phyloP scores from a whole-genome alignment of 495 filamentous ascomycete species.

The Neurospora tetrasperma region DNA sequence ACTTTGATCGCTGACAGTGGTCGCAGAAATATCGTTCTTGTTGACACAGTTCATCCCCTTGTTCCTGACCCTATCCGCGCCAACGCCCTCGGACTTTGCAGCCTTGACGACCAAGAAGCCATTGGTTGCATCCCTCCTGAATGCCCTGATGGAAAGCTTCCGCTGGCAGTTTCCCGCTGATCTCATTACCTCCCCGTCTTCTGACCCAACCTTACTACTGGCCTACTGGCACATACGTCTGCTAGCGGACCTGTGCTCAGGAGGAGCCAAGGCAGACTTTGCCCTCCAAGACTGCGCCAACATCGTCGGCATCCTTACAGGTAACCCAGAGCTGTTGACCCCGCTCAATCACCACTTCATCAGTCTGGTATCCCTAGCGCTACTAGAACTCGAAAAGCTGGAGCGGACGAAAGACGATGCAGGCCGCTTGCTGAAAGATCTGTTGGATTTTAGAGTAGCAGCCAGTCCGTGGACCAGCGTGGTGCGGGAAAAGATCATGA shows the following conservation, averaged over 20 bases:
- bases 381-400: conserved; percentile 50
- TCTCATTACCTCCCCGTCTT: conserved; percentile 18
- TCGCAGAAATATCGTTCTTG: conserved; percentile 27
- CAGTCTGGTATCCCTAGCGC: conserved; percentile 54
- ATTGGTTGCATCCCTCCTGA: conserved; percentile 15
- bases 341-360: conserved; percentile 68
- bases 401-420: conserved; percentile 25
- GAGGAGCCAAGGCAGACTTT: conserved; percentile 27
- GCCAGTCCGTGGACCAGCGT: conserved; percentile 34
- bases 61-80: conserved; percentile 6
- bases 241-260: conserved; percentile 47
- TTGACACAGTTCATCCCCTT: conserved; percentile 24
- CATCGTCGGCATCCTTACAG: conserved; percentile 43
- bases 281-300: conserved; percentile 54
- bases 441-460: conserved; percentile 25
- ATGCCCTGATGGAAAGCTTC: conserved; percentile 33
- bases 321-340: conserved; percentile 44
- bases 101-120: conserved; percentile 4
- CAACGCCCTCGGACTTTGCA: conserved; percentile 7
- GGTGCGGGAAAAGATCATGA: conserved; percentile 37
- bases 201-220: conserved; percentile 48
- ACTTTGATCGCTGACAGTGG: conserved; percentile 12
- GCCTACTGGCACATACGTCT: conserved; percentile 67
- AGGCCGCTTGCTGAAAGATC: conserved; percentile 18
- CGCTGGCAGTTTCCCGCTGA: conserved; percentile 34